A percentile compares a stretch with the other conserved stretches of the same genome.
Evolutionary conservation across 768 basidiomycete species (phyloP).

Genomic region (Pleurotus sapidus): DNA sequence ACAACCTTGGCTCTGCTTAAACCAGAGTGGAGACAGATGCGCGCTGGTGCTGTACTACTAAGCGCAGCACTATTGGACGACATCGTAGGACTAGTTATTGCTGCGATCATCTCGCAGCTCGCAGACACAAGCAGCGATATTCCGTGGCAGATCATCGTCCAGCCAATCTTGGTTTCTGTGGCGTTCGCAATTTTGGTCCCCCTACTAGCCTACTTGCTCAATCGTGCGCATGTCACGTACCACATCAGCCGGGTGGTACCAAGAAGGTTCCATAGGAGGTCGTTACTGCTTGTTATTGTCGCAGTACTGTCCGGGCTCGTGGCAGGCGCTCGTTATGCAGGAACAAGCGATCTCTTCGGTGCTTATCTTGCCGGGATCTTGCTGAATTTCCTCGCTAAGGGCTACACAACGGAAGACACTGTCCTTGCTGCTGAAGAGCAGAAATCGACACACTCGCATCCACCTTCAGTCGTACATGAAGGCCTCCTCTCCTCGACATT

Average conservation of each 20-base stretch:
- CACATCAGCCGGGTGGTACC: background rate
- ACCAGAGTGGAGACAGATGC: slow-evolving; percentile 42
- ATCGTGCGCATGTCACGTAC: slow-evolving; percentile 1
- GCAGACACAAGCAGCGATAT: slow-evolving; percentile 19
- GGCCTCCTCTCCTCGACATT: slow-evolving; percentile 23
- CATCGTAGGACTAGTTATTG: slow-evolving; percentile 57
- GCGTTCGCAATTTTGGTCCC: slow-evolving; percentile 43
- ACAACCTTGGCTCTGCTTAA: slow-evolving; percentile 63
- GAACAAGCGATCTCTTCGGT: slow-evolving; percentile 60
- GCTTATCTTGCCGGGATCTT: slow-evolving; percentile 58
- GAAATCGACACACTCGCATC: background rate
- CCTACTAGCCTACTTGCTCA: slow-evolving; percentile 22
- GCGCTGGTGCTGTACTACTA: slow-evolving; percentile 54
- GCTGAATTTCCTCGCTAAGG: slow-evolving; percentile 25
- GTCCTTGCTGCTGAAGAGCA: too few relatives aligned
- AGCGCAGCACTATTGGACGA: slow-evolving; percentile 68
- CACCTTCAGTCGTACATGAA: slow-evolving; percentile 8
- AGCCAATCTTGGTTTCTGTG: slow-evolving; percentile 54
- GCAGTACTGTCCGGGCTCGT: slow-evolving; percentile 39
- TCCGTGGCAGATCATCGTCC: slow-evolving; percentile 36
- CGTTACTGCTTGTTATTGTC: slow-evolving; percentile 35
- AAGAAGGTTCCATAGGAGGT: slow-evolving; percentile 9
- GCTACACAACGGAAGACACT: background rate
- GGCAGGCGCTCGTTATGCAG: slow-evolving; percentile 47
- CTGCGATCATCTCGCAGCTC: slow-evolving; percentile 47